Base-by-base conservation (phyloP, 306 rosid species). In the Fragaria iinumae region DNA sequence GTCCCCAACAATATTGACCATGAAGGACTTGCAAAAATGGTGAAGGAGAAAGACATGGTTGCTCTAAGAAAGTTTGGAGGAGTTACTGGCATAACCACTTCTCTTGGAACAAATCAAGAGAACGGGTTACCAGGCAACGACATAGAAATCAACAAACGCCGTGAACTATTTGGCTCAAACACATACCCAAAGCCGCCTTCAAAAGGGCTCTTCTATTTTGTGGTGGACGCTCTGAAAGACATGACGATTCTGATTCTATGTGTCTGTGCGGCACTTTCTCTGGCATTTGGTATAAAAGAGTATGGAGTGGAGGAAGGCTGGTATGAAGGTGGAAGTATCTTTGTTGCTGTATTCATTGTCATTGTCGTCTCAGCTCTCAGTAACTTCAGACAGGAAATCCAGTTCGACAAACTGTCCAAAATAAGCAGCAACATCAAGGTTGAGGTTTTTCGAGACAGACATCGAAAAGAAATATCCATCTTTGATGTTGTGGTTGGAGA, bases 251-350 rank as follows among this genome's bases (percentile, higher is more conserved):
- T 91, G 64, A 91, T 93, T 66, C 93, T 93, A 47, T 84, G 91
- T 11, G 84, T 69, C 23, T 93, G 97, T 76, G 98, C 97, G 25
- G 92, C 87, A 43, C 90, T 93, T 23, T 64, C 98, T 36, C 91
- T 91, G 62, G 98, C 92, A 50, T 93, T 93, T 72, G 98, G 98
- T 20, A 91, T 93, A 67, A 93, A 87, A 74, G 89, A 86, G 53
- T 79, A 89, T 39, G 98, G 98, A 0, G 82, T 47, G 2, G 39
- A 86, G 67, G 96, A 93, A 62, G 98, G 98, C 1, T 93, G 98
- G 98, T 89, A 93, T 20, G 98, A 93, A 83, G 96, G 98, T 8
- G 97, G 98, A 55, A 91, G 93, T 43, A 93, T 91, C 69, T 83
- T 90, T 76, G 75, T 88, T 2, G 98, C 97, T 17, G 97, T 91